Evolutionary conservation across 805 yeast genomes (phyloP).

Genomic region (Metschnikowia corniflorae): DNA sequence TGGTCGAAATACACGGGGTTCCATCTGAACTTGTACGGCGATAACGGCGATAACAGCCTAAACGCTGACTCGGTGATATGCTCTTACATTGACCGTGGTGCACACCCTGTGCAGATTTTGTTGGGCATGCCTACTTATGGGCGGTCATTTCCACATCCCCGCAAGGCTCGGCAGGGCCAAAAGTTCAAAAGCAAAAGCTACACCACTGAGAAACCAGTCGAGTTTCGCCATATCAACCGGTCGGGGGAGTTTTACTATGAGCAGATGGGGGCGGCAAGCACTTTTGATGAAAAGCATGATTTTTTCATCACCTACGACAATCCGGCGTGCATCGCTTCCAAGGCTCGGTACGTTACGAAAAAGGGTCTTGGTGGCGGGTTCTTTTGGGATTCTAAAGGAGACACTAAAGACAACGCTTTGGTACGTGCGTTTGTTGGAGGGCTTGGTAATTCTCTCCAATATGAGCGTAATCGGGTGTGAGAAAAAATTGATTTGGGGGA

Average conservation of each 20-base stretch:
- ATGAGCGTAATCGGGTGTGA: too few relatives aligned
- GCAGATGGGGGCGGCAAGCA: constrained; percentile 41
- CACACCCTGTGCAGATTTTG: constrained; percentile 50
- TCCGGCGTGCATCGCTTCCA: constrained; percentile 45
- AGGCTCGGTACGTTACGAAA: constrained; percentile 55
- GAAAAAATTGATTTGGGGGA: too few relatives aligned
- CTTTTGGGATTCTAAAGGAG: constrained; percentile 96
- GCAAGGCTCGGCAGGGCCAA: constrained; percentile 35
- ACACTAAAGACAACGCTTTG: constrained; percentile 41
- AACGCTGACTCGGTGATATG: constrained; percentile 49
- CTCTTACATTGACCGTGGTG: constrained; percentile 40
- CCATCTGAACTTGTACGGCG: constrained; percentile 64
- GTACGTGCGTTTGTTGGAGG: constrained; percentile 36
- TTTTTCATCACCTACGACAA: constrained; percentile 55
- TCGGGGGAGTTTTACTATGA: constrained; percentile 51
- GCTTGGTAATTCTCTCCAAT: too few relatives aligned
- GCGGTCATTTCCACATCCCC: constrained; percentile 30
- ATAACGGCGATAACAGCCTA: constrained; percentile 36
- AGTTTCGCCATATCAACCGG: constrained; percentile 54
- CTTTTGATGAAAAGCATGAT: constrained; percentile 12
- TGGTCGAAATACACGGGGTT: constrained; percentile 64
- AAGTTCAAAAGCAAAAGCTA: not conserved
- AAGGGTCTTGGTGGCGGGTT: constrained; percentile 73
- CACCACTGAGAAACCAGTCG: constrained; percentile 42
- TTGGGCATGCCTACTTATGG: constrained; percentile 93